A percentile compares a stretch with the other conserved stretches of the same genome.
Evolutionary conservation across 1,284 basidiomycete genomes (phyloP).

Genomic region (Leccinum fuscescens): DNA sequence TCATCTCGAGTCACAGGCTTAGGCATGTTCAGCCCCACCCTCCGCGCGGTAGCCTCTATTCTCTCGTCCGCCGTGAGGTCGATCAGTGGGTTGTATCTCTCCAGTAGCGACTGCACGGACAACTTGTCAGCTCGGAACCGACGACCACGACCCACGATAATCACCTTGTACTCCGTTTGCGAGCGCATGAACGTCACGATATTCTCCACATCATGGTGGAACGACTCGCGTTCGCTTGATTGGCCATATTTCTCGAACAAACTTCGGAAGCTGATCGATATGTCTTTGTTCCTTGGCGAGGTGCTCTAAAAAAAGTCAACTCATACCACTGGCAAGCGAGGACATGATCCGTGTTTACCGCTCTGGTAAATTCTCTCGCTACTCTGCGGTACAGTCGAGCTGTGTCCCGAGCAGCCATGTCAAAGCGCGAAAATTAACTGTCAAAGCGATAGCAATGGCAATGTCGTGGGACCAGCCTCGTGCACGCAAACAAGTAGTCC

Average conservation of each 20-base stretch:
- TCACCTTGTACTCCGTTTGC: slow-evolving; percentile 57
- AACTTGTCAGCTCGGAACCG: slow-evolving; percentile 5
- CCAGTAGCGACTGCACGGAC: slow-evolving; percentile 58
- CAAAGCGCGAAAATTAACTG: slow-evolving; percentile 20
- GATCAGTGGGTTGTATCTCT: slow-evolving; percentile 78
- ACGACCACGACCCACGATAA: background rate
- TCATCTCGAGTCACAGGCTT: slow-evolving; percentile 45
- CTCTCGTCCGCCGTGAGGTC: slow-evolving; percentile 79
- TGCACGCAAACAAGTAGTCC: slow-evolving; percentile 9
- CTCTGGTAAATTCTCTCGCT: slow-evolving; percentile 42
- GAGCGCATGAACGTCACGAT: slow-evolving; percentile 70
- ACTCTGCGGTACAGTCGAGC: slow-evolving; percentile 42
- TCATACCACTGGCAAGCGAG: background rate
- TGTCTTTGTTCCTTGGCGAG: slow-evolving; percentile 47
- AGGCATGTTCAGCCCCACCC: slow-evolving; percentile 83
- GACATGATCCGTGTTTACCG: slow-evolving; percentile 31
- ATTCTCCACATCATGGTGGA: slow-evolving; percentile 58
- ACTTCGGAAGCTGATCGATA: slow-evolving; percentile 54
- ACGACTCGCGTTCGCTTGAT: slow-evolving; percentile 26
- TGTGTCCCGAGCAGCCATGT: slow-evolving; percentile 24
- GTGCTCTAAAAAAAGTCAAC: slow-evolving; percentile 31
- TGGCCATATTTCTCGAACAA: slow-evolving; percentile 48
- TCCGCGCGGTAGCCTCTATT: slow-evolving; percentile 77
- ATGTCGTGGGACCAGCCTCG: slow-evolving; percentile 15
- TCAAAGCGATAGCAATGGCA: background rate